Base-by-base conservation (phyloP, 1,284 basidiomycete species). In the Ganoderma resinaceum region DNA sequence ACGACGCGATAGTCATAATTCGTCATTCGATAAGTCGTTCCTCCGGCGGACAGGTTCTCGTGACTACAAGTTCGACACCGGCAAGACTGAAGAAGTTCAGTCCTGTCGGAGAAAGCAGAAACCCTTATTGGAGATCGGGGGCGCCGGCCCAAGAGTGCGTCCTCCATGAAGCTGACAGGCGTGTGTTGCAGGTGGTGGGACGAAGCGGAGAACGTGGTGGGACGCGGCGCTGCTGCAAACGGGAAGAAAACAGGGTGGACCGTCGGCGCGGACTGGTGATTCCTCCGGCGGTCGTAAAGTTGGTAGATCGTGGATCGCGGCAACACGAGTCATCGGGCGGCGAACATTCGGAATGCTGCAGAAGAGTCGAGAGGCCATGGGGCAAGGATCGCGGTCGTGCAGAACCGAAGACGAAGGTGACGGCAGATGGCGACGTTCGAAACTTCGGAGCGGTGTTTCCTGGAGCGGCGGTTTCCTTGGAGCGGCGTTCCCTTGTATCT, bases 141-240 rank as follows among this genome's bases (percentile, higher is more conserved):
- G 40, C 14, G 35, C 35, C 35, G 35, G 75, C 69, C 16, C 33
- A 73, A 53, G 70, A 66, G 46, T 78, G 77, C 59, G 61, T 76
- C 18, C 64, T 76, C 40, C 69, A 68, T 12, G 76, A 77, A 53
- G 73, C 74, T 4, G 75, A 78, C 62, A 76, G 73, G 53, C 55
- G 72, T 78, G 35, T 76, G 75, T 2, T 67, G 73, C 38, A 66
- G 75, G 23, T 77, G 77, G 76, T 76, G 77, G 75, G 76, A 78
- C 62, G 75, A 75, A 31, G 75, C 76, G 18, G 74, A 76, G 72
- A 76, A 76, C 66, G 75, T 78, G 38, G 53, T 53, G 46, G 33
- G 16, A 37, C 33, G 33, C 20, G 12, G 55, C 55, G 55, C 31
- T 26, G 49, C 31, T 29, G 26, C 26, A 62, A 31, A 62, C 37